phyloP scores from a whole-genome alignment of 345 rosid genomes.

The Salix udensis region DNA sequence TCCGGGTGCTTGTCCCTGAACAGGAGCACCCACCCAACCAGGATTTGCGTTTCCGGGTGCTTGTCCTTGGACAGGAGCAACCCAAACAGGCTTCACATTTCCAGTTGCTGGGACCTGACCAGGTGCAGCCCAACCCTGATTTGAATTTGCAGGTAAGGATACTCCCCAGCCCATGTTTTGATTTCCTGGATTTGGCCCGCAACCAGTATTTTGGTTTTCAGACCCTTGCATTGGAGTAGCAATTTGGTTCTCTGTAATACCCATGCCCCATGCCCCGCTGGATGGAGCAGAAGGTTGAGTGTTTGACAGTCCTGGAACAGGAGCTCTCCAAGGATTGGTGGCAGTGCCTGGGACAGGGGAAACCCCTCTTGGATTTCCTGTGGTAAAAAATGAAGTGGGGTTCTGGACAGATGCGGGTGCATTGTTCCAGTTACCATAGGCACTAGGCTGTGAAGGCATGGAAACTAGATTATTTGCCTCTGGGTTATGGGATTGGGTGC shows the following conservation, averaged over 20 bases:
- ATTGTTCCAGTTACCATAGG: slow-evolving; percentile 41
- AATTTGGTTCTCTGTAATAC: slow-evolving; percentile 34
- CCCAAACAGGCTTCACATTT: slow-evolving; percentile 49
- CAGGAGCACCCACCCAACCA: slow-evolving; percentile 42
- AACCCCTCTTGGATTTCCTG: slow-evolving; percentile 32
- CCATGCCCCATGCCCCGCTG: slow-evolving; percentile 50
- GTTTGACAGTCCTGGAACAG: slow-evolving; percentile 39
- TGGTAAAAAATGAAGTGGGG: slow-evolving; percentile 31
- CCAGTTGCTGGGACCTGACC: slow-evolving; percentile 47
- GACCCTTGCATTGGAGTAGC: slow-evolving; percentile 35
- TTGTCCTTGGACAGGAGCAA: background rate
- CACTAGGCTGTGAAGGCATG: slow-evolving; percentile 26
- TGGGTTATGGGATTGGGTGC: slow-evolving; percentile 36
- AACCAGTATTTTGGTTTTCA: slow-evolving; percentile 47
- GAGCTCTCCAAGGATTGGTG: slow-evolving; percentile 65
- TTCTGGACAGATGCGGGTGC: slow-evolving; percentile 40
- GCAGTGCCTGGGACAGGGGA: slow-evolving; percentile 38
- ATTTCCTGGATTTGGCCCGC: slow-evolving; percentile 56
- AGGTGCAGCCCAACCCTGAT: slow-evolving; percentile 46
- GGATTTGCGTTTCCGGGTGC: slow-evolving; percentile 45
- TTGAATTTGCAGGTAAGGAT: slow-evolving; percentile 46
- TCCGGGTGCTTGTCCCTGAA: slow-evolving; percentile 54
- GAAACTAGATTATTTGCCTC: slow-evolving; percentile 31
- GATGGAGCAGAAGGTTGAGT: slow-evolving; percentile 36
- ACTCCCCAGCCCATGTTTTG: slow-evolving; percentile 63